These are phyloP conservation scores for Phytophthora rubi DNA, from an alignment of 352 stramenopile genomes.

Conservation along the genomic window DNA sequence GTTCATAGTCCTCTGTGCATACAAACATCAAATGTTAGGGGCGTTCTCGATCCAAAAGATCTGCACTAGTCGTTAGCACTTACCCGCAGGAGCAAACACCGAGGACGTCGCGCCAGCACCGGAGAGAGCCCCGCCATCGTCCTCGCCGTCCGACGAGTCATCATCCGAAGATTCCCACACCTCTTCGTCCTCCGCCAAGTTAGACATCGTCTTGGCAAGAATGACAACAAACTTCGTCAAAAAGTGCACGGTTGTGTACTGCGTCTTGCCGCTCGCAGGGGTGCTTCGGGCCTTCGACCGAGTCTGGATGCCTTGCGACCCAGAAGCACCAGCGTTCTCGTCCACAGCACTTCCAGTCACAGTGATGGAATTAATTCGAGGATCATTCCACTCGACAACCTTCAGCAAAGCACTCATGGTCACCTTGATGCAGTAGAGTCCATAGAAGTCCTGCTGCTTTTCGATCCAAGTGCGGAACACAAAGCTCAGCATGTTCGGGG, in stretches of 20 bases:
- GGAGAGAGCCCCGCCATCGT: constrained; percentile 33
- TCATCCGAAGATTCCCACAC: constrained; percentile 80
- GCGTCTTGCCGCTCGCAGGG: constrained; percentile 35
- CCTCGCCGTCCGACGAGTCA: constrained; percentile 72
- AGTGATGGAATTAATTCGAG: constrained; percentile 67
- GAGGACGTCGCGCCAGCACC: constrained; percentile 40
- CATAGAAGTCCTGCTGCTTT: constrained; percentile 86
- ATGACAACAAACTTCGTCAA: constrained; percentile 80
- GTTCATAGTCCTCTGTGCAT: constrained; percentile 62
- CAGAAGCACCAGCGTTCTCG: constrained; percentile 3
- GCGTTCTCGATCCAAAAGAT: not conserved
- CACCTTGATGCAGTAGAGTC: constrained; percentile 85
- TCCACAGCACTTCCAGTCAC: constrained; percentile 64
- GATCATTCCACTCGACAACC: constrained; percentile 78
- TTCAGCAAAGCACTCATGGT: constrained; percentile 80
- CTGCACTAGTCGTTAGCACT: constrained; percentile 4
- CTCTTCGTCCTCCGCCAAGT: constrained; percentile 79
- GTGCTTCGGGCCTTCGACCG: constrained; percentile 60
- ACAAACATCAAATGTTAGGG: constrained; percentile 23
- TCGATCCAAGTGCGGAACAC: constrained; percentile 85
- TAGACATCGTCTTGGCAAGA: constrained; percentile 71
- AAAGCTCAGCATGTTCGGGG: constrained; percentile 76
- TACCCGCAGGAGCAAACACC: constrained; percentile 80
- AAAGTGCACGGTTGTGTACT: constrained; percentile 76
- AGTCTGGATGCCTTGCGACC: constrained; percentile 49